These are phyloP conservation scores for Leccinum subtestaceum DNA, from an alignment of 768 basidiomycete species.

Conservation along the genomic window DNA sequence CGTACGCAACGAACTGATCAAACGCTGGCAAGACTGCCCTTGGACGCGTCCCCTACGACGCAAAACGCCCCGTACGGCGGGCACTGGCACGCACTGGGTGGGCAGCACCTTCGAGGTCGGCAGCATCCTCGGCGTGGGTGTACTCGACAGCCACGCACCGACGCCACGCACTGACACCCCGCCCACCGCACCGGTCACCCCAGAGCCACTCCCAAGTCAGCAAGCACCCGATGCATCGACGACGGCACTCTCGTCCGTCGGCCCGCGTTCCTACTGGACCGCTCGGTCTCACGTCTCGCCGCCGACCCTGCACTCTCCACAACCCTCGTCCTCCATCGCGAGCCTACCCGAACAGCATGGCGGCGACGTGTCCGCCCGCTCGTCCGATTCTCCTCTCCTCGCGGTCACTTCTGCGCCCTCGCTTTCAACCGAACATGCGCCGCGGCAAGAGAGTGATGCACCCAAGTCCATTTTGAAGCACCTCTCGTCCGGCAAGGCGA, in stretches of 20 bases:
- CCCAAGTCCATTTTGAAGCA: conserved; percentile 28
- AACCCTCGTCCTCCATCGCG: conserved; percentile 11
- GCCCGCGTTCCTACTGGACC: conserved; percentile 23
- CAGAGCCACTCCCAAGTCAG: conserved; percentile 1
- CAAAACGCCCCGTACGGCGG: conserved; percentile 4
- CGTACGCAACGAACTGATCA: conserved; percentile 54
- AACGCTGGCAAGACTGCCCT: conserved; percentile 62
- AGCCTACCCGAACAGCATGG: conserved; percentile 16
- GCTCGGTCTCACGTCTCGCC: conserved; percentile 18
- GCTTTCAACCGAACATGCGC: conserved; percentile 3
- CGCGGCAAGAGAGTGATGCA: conserved; percentile 7
- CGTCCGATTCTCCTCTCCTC: conserved; percentile 27
- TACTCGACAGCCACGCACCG: conserved; percentile 37
- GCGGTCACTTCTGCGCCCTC: conserved; percentile 8
- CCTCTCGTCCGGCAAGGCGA: conserved; percentile 6
- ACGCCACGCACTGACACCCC: not conserved
- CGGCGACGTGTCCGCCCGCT: conserved; percentile 14
- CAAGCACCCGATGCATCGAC: conserved; percentile 17
- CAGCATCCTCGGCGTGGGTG: conserved; percentile 66
- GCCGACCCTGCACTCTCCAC: conserved; percentile 9
- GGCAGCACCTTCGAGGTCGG: conserved; percentile 79
- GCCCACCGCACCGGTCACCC: not conserved
- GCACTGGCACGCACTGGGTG: conserved; percentile 49
- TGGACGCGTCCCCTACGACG: conserved; percentile 52
- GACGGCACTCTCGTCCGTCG: conserved; percentile 20